Evolutionary conservation across 1,284 basidiomycete species (phyloP).

Genomic region (Mycosarcoma mackinlayi): DNA sequence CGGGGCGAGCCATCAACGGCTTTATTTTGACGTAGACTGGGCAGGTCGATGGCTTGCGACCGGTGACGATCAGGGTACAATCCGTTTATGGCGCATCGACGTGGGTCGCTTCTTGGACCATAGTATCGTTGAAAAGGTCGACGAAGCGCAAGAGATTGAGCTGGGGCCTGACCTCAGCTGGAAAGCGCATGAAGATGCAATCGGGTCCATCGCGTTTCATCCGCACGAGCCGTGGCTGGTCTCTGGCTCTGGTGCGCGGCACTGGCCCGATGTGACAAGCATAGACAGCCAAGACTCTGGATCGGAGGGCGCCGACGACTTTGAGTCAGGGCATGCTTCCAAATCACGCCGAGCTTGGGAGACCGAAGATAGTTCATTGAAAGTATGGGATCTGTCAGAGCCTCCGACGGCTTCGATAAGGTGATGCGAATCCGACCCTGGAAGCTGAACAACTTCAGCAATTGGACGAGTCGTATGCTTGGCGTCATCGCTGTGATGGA

Average conservation of each 20-base stretch:
- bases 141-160: slow-evolving; percentile 6
- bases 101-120: slow-evolving; percentile 25
- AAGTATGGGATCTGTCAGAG: slow-evolving; percentile 35
- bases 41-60: slow-evolving; percentile 51
- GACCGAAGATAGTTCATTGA: slow-evolving; percentile 30
- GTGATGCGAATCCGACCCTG: too few species aligned
- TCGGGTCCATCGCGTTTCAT: slow-evolving; percentile 48
- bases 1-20: slow-evolving; percentile 39
- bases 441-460: too few species aligned
- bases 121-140: slow-evolving; percentile 3
- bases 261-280: slow-evolving; percentile 14
- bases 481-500: too few species aligned
- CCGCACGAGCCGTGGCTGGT: slow-evolving; percentile 37
- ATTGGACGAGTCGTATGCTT: too few species aligned
- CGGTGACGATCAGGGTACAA: slow-evolving; percentile 38
- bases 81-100: slow-evolving; percentile 51
- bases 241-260: slow-evolving; percentile 42
- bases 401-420: background rate
- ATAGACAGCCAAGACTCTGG: slow-evolving; percentile 10
- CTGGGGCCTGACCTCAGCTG: slow-evolving; percentile 35
- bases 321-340: background rate
- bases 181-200: slow-evolving; percentile 47
- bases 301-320: background rate
- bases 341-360: slow-evolving; percentile 20
- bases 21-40: slow-evolving; percentile 58